A percentile compares a stretch with the other conserved stretches of the same genome.
phyloP scores from a whole-genome alignment of 306 rosid species.

The Pyrus betulifolia region DNA sequence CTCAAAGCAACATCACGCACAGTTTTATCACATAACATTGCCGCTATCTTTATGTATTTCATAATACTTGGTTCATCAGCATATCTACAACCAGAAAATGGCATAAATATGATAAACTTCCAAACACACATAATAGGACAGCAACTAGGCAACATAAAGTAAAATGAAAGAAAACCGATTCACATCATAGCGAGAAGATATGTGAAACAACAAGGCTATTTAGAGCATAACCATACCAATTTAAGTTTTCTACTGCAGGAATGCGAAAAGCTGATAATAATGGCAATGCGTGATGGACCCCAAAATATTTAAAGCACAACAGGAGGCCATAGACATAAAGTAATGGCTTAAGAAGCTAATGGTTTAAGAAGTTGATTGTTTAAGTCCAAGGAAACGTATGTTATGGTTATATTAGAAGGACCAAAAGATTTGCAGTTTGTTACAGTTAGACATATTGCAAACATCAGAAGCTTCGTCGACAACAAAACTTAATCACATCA shows the following conservation, averaged over 20 bases:
- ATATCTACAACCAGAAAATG: constrained; percentile 33
- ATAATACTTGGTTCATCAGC: constrained; percentile 85
- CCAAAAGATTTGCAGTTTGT: background rate
- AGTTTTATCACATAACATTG: constrained; percentile 81
- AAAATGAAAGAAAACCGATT: background rate
- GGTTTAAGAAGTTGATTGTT: background rate
- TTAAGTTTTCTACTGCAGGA: background rate
- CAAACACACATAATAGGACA: background rate
- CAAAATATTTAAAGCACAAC: background rate
- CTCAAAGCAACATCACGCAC: constrained; percentile 99
- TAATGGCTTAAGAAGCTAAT: background rate
- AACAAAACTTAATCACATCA: background rate
- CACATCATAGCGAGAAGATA: background rate
- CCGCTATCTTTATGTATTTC: constrained; percentile 94
- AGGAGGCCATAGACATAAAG: background rate
- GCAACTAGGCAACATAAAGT: background rate
- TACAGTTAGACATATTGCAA: background rate
- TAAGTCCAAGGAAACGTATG: background rate
- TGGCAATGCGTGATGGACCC: background rate
- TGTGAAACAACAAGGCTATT: background rate
- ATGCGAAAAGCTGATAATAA: background rate
- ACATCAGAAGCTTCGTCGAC: background rate
- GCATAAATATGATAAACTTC: constrained; percentile 13
- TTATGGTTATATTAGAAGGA: background rate
- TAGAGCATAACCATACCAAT: background rate